phyloP scores from a whole-genome alignment of 2,329 filamentous ascomycete species.

The Botryosphaeria dothidea region DNA sequence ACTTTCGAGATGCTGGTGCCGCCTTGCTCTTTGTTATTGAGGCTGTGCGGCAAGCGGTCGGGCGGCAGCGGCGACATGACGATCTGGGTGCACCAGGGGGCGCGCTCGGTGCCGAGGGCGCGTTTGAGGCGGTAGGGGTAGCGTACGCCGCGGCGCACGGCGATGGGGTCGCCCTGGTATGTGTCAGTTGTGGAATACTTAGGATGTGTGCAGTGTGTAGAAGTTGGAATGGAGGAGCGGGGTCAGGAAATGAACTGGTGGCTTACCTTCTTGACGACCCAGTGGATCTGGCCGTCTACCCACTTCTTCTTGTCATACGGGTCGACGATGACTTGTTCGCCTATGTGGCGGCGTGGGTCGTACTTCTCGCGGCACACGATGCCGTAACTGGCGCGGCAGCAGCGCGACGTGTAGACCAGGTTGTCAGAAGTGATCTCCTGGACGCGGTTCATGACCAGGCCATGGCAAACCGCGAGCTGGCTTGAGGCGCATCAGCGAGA shows the following conservation, averaged over 20 bases:
- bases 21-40: constrained; percentile 19
- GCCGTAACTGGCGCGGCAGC: constrained; percentile 22
- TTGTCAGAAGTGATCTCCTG: constrained; percentile 41
- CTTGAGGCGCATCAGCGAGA: background rate
- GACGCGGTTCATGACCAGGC: constrained; percentile 48
- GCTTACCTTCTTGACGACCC: constrained; percentile 22
- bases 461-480: constrained; percentile 51
- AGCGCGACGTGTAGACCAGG: constrained; percentile 35
- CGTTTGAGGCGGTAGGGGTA: constrained; percentile 21
- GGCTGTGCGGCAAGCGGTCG: background rate
- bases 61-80: constrained; percentile 14
- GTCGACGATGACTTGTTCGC: constrained; percentile 16
- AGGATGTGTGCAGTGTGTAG: background rate
- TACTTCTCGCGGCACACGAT: constrained; percentile 22
- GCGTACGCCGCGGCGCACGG: constrained; percentile 14
- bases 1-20: constrained; percentile 16
- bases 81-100: constrained; percentile 16
- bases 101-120: constrained; percentile 12
- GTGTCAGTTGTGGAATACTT: too few species aligned
- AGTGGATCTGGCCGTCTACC: constrained; percentile 20
- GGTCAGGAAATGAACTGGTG: background rate
- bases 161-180: constrained; percentile 20
- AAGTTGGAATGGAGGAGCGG: background rate
- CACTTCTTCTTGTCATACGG: constrained; percentile 21
- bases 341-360: constrained; percentile 18